Base-by-base conservation (phyloP, 345 rosid species). In the Arabis hirsuta region DNA sequence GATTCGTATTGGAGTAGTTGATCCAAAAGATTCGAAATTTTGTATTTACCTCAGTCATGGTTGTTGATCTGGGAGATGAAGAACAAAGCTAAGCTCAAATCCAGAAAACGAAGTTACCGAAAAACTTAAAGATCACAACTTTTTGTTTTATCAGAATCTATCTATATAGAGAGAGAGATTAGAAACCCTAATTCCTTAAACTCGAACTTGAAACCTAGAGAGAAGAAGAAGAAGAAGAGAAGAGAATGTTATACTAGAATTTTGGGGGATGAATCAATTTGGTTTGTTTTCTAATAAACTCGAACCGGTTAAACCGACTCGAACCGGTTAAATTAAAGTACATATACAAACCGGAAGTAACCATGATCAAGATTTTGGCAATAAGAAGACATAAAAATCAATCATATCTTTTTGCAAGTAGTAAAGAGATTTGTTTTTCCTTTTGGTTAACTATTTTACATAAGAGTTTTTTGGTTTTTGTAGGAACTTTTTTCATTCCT, bases 1-100 rank as follows among this genome's bases (percentile, higher is more conserved):
- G 38, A 41, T 16, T 51, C 20, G 22, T n/a, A n/a, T n/a, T n/a
- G n/a, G n/a, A n/a, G n/a, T n/a, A n/a, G n/a, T n/a, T n/a, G 14
- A 67, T 39, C 11, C 34, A 65, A 24, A 32, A 48, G 51, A 14
- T 36, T 64, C 46, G 19, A 19, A 13, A 29, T 8, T 7, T 38
- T 41, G 13, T 26, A 65, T 48, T 54, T 81, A 88, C 96, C 96
- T 90, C 94, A 45, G 94, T 88, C 96, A 90, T 90, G 76, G 68
- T 70, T 78, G 73, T 39, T 1, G 79, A 72, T 68, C 27, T 4
- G 62, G 45, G 24, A 57, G 70, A 66, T 34, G 69, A 43, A 61
- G 69, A 74, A 20, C 24, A 54, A 73, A 29, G 2, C 13, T 9
- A 20, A 73, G 29, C 50, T 65, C 16, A 56, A 61, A 52, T 27